Evolutionary conservation across 371 early-diverging fungal genomes (phyloP).

Genomic region (Lichtheimia corymbifera): DNA sequence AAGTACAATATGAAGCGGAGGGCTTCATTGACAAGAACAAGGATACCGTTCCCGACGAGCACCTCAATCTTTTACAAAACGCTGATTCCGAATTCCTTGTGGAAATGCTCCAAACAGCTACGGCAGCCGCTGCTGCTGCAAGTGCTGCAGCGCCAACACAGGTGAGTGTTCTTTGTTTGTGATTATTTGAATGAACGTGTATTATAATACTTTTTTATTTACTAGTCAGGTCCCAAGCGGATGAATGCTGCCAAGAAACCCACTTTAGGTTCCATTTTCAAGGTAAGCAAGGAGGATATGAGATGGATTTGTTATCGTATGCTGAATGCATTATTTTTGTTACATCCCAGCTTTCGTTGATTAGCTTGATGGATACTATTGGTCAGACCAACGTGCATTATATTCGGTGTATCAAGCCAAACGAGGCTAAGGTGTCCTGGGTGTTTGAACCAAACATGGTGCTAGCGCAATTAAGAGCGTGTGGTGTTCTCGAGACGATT

Average conservation of each 20-base stretch:
- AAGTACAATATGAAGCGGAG: slow-evolving; percentile 88
- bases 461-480: slow-evolving; percentile 95
- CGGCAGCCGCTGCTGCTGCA: slow-evolving; percentile 42
- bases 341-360: slow-evolving; percentile 66
- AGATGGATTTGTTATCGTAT: neutral
- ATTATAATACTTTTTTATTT: slow-evolving; percentile 8
- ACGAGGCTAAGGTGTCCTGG: slow-evolving; percentile 90
- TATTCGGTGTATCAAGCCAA: slow-evolving; percentile 98
- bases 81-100: slow-evolving; percentile 75
- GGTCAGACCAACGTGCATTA: slow-evolving; percentile 94
- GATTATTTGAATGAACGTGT: neutral
- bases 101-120: slow-evolving; percentile 69
- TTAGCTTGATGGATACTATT: slow-evolving; percentile 93
- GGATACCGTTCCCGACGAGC: slow-evolving; percentile 96
- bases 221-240: slow-evolving; percentile 10
- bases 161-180: neutral
- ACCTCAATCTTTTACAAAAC: slow-evolving; percentile 69
- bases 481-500: slow-evolving; percentile 99
- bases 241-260: slow-evolving; percentile 69
- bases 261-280: slow-evolving; percentile 87
- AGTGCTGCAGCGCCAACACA: slow-evolving; percentile 19
- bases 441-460: slow-evolving; percentile 92
- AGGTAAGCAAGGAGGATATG: slow-evolving; percentile 24
- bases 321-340: neutral
- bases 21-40: slow-evolving; percentile 99